Evolutionary conservation across 2,329 filamentous ascomycete species (phyloP), one percentile per base, ranked within the genome.

Genomic region (Fonsecaea monophora): DNA sequence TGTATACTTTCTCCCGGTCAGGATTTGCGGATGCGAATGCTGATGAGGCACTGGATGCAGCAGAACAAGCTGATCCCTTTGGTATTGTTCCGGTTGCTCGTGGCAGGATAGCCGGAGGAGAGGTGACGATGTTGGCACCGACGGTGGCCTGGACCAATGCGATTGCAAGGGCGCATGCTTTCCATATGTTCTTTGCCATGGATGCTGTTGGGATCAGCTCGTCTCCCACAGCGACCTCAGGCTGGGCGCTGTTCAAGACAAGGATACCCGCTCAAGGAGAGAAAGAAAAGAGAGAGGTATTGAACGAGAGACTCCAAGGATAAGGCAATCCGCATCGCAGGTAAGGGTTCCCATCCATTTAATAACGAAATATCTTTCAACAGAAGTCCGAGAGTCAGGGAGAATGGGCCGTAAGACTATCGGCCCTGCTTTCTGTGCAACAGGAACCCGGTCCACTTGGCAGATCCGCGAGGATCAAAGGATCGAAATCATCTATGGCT

Each of bases 41-140:
- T 15, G 21, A 56, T 21, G 62, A 60, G 25, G 68, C 65, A 32
- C 62, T 67, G 10, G 68, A 65, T 34, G 68, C 68, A 35, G 18
- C 21, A 15, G 45, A 18, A 50, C 45, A 50, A 25, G 45, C 45
- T 50, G 45, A 50, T 30, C 18, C 45, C 2, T 2, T 8, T 60
- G 56, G 65, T 66, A 15, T 63, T 63, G 50, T 68, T 66, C 21
- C 53, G 6, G 63, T 58, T 10, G 56, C 54, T 40, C 68, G 68
- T 35, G 60, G 65, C 45, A 58, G 58, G 34, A 67, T 50, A 21
- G 63, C 62, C 1, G 61, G 42, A 37, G 59, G 48, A 59, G 62
- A 38, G 38, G 68, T 64, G 37, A 64, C 53, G n/a, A 45, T 48
- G 35, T 8, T 56, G 7, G 18, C 21, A 10, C 50, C 54, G 8